These are phyloP conservation scores for Fraxinus floribunda DNA, from an alignment of 305 asterid genomes.

Conservation along the genomic window DNA sequence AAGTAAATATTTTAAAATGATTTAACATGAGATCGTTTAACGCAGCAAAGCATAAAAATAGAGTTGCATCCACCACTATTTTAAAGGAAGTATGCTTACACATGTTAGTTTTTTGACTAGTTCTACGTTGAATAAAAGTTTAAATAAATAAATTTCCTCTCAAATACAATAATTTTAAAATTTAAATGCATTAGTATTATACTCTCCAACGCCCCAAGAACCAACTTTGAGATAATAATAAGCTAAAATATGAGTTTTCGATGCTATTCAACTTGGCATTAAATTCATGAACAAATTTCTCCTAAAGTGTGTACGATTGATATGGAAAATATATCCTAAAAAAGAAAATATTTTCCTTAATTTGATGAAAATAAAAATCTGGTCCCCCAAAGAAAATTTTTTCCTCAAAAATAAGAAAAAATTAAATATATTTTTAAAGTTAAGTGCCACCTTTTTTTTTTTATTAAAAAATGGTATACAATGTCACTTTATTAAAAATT, in stretches of 20 bases:
- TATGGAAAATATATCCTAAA: too few relatives aligned
- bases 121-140: too few relatives aligned
- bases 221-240: neutral
- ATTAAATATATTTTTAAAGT: too few relatives aligned
- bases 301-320: too few relatives aligned
- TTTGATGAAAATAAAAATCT: too few relatives aligned
- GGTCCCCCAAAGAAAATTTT: too few relatives aligned
- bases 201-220: neutral
- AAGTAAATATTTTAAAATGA: neutral
- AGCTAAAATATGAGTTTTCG: too few relatives aligned
- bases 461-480: too few relatives aligned
- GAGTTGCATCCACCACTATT: neutral
- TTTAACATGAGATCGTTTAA: neutral
- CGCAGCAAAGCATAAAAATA: neutral
- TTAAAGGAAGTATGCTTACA: neutral
- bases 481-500: too few relatives aligned
- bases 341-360: too few relatives aligned
- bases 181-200: neutral
- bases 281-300: neutral
- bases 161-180: neutral
- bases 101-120: neutral
- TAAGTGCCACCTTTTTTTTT: too few relatives aligned
- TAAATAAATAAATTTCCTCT: neutral
- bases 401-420: too few relatives aligned
- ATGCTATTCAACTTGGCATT: neutral